phyloP scores from a whole-genome alignment of 2,329 filamentous ascomycete species.

The Calonectria ilicicola region DNA sequence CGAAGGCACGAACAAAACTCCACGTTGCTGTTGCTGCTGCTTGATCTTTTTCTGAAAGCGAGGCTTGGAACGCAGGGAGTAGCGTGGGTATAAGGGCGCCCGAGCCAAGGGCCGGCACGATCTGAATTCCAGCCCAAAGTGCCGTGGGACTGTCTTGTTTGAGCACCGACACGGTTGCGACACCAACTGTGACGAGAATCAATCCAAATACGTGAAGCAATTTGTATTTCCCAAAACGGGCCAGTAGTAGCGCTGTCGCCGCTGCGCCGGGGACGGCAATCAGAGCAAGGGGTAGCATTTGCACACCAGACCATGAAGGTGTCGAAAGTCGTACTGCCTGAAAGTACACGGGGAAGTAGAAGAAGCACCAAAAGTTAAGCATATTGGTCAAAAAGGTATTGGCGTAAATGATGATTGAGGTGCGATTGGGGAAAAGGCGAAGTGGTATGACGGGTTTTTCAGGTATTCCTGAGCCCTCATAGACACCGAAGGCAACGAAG shows the following conservation, averaged over 20 bases:
- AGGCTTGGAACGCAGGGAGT: constrained; percentile 56
- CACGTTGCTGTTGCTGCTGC: constrained; percentile 52
- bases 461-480: constrained; percentile 34
- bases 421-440: constrained; percentile 35
- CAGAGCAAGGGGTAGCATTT: constrained; percentile 46
- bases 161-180: constrained; percentile 56
- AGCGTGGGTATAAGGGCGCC: constrained; percentile 57
- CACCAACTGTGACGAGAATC: constrained; percentile 50
- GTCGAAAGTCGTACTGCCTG: constrained; percentile 51
- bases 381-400: constrained; percentile 37
- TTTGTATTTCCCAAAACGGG: constrained; percentile 48
- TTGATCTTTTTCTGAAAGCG: constrained; percentile 48
- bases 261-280: constrained; percentile 44
- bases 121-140: constrained; percentile 54
- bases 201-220: constrained; percentile 51
- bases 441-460: constrained; percentile 39
- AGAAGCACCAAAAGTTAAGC: constrained; percentile 49
- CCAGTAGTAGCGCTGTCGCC: constrained; percentile 43
- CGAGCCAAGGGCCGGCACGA: constrained; percentile 52
- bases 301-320: constrained; percentile 47
- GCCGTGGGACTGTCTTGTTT: constrained; percentile 44
- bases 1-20: constrained; percentile 58
- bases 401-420: constrained; percentile 32
- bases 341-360: constrained; percentile 61
- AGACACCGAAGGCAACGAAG: constrained; percentile 27